phyloP scores from a whole-genome alignment of 208 protist genomes.

The Phytomonas francai region DNA sequence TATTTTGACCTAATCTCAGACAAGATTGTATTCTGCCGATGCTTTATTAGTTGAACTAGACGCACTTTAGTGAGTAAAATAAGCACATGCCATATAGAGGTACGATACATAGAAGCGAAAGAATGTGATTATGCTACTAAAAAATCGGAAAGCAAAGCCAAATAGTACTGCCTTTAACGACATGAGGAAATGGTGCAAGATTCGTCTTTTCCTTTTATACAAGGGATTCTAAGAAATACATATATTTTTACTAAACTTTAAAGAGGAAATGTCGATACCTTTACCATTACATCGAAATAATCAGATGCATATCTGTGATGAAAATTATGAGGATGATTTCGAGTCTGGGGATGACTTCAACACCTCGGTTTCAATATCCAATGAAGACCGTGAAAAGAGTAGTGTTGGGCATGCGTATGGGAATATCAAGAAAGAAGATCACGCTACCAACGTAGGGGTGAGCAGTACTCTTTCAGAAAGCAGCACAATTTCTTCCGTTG shows the following conservation, averaged over 20 bases:
- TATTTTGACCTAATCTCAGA: background rate
- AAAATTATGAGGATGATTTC: background rate
- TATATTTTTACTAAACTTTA: background rate
- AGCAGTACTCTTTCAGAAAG: background rate
- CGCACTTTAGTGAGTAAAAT: background rate
- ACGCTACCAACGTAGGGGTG: background rate
- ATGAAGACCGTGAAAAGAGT: background rate
- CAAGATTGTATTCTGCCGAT: background rate
- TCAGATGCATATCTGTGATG: background rate
- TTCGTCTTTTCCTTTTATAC: background rate
- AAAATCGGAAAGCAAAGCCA: background rate
- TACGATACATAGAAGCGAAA: background rate
- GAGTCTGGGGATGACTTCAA: background rate
- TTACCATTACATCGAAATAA: background rate
- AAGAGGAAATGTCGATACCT: background rate
- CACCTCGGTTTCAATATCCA: background rate
- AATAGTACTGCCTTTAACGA: background rate
- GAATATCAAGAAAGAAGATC: background rate
- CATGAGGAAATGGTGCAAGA: background rate
- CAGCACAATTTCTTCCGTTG: background rate
- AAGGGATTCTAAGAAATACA: background rate
- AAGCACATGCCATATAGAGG: background rate
- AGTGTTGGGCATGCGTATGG: background rate
- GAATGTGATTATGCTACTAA: background rate
- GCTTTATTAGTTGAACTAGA: background rate